Conservation (phyloP, 306 rosid species). For the Abrus precatorius region DNA sequence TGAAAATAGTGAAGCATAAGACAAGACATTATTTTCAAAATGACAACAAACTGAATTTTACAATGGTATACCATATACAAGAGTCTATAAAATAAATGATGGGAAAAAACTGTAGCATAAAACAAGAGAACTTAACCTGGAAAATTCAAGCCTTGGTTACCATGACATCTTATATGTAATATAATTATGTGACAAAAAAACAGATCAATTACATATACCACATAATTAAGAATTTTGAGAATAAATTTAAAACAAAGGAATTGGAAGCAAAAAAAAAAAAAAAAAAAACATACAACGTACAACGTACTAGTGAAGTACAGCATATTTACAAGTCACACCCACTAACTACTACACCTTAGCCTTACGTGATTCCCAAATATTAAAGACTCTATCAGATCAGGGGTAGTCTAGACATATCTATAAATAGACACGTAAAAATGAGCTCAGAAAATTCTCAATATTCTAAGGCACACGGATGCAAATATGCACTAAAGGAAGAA, state of each 20-base stretch:
- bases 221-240: conserved; percentile 4
- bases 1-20: conserved; percentile 38
- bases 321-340: not conserved
- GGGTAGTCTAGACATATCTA: not conserved
- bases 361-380: not conserved
- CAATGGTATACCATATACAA: conserved; percentile 5
- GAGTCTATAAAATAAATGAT: not conserved
- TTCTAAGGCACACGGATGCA: conserved; percentile 10
- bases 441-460: conserved; percentile 10
- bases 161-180: conserved; percentile 16
- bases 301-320: not conserved
- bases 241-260: not conserved
- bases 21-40: conserved; percentile 18
- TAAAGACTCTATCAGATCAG: not conserved
- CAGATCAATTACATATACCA: not conserved
- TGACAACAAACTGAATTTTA: conserved; percentile 23
- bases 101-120: not conserved
- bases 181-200: not conserved
- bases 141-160: not conserved
- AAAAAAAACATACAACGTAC: too few species aligned
- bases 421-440: not conserved
- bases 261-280: not conserved
- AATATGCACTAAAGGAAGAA: conserved; percentile 30
- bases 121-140: not conserved
- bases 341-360: not conserved